phyloP scores from a whole-genome alignment of 2,329 filamentous ascomycete genomes.

The Fusarium sp. region DNA sequence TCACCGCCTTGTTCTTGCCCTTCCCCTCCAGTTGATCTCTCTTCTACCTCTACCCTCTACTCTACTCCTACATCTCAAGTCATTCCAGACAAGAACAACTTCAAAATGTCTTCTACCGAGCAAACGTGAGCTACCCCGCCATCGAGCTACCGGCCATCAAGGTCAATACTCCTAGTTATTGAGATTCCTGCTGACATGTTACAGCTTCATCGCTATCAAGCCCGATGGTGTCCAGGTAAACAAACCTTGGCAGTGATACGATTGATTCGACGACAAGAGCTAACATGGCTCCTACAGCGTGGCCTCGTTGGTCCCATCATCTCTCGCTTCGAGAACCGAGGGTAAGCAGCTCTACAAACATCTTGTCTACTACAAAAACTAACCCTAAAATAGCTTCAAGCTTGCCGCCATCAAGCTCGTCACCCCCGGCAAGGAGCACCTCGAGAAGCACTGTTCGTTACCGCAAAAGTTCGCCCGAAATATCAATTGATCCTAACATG shows the following conservation, averaged over 20 bases:
- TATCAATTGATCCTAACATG: conserved; percentile 50
- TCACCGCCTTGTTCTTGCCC: conserved; percentile 51
- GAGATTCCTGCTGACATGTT: conserved; percentile 47
- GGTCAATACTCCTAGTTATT: conserved; percentile 42
- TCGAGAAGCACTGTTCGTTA: conserved; percentile 90
- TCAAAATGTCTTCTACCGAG: conserved; percentile 80
- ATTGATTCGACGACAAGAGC: conserved; percentile 10
- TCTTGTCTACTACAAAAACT: conserved; percentile 29
- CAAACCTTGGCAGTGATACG: conserved; percentile 12
- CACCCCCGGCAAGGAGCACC: conserved; percentile 91
- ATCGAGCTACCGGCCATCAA: conserved; percentile 30
- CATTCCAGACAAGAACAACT: conserved; percentile 51
- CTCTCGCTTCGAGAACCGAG: conserved; percentile 96
- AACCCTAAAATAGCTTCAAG: conserved; percentile 81
- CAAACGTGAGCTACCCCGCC: conserved; percentile 80
- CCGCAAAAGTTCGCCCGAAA: conserved; percentile 13
- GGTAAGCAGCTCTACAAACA: conserved; percentile 66
- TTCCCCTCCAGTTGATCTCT: conserved; percentile 52
- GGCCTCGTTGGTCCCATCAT: conserved; percentile 98
- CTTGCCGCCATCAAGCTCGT: conserved; percentile 97
- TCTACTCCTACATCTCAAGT: conserved; percentile 51
- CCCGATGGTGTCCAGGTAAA: conserved; percentile 98
- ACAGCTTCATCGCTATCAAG: conserved; percentile 99
- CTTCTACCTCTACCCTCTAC: conserved; percentile 43
- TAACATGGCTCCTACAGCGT: conserved; percentile 72